Evolutionary conservation across 192 early-diverging fungal species (phyloP).

Genomic region (Backusella westeae): DNA sequence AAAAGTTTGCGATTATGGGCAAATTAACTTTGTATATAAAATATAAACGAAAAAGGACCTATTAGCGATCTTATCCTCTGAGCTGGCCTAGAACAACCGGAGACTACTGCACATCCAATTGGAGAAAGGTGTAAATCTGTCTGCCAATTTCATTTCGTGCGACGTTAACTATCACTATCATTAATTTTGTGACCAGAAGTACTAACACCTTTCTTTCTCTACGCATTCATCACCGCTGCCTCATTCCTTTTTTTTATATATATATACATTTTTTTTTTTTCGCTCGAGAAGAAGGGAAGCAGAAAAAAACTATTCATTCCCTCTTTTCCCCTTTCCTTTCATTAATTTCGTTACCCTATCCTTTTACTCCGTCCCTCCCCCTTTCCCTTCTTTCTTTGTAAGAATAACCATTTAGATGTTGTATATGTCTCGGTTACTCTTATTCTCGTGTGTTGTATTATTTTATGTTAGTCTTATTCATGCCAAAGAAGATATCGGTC

Average conservation of each 20-base stretch:
- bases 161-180: neutral
- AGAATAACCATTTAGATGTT: neutral
- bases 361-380: neutral
- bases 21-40: neutral
- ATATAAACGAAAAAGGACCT: neutral
- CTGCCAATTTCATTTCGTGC: neutral
- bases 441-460: neutral
- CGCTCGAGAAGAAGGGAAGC: neutral
- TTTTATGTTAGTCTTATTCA: neutral
- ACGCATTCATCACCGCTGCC: neutral
- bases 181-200: constrained; percentile 1
- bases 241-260: neutral
- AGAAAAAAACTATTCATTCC: neutral
- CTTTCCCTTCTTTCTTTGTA: neutral
- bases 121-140: neutral
- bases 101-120: neutral
- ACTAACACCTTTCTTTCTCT: neutral
- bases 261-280: neutral
- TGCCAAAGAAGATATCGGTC: constrained; percentile 8
- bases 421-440: neutral
- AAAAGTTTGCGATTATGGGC: neutral
- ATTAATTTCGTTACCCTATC: neutral
- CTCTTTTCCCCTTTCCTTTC: neutral
- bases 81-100: neutral
- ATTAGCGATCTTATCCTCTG: neutral